phyloP scores from a whole-genome alignment of 2,329 filamentous ascomycete genomes.

The Seiridium cupressi region DNA sequence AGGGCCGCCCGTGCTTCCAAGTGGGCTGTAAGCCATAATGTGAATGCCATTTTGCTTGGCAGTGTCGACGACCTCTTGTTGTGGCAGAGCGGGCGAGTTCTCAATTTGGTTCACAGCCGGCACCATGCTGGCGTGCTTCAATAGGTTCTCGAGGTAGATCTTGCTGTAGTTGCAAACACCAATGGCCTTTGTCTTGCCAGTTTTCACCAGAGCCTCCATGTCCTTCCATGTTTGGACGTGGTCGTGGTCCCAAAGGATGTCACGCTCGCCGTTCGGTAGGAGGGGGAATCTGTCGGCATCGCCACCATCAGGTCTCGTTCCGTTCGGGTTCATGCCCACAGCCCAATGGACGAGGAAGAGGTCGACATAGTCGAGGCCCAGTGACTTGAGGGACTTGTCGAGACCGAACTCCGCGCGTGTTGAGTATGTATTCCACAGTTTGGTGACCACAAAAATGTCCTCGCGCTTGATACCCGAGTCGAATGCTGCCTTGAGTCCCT shows the following conservation, averaged over 20 bases:
- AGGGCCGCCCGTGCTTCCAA: slow-evolving; percentile 63
- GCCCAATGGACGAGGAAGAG: slow-evolving; percentile 85
- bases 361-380: slow-evolving; percentile 80
- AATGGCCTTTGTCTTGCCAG: slow-evolving; percentile 55
- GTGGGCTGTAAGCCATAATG: slow-evolving; percentile 70
- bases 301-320: slow-evolving; percentile 43
- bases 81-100: slow-evolving; percentile 69
- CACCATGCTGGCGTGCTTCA: slow-evolving; percentile 48
- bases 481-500: slow-evolving; percentile 73
- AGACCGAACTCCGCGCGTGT: slow-evolving; percentile 67
- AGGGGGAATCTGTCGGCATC: slow-evolving; percentile 76
- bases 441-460: slow-evolving; percentile 81
- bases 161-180: slow-evolving; percentile 60
- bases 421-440: slow-evolving; percentile 82
- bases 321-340: slow-evolving; percentile 74
- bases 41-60: slow-evolving; percentile 69
- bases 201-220: slow-evolving; percentile 65
- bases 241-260: slow-evolving; percentile 67
- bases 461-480: slow-evolving; percentile 68
- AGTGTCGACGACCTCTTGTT: slow-evolving; percentile 69
- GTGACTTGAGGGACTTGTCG: slow-evolving; percentile 68
- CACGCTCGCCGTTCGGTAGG: slow-evolving; percentile 68
- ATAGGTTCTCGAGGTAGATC: slow-evolving; percentile 54
- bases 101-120: slow-evolving; percentile 73
- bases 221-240: slow-evolving; percentile 77